Percentiles rank a stretch among this genome's conserved stretches.
phyloP scores from a whole-genome alignment of 148 eudicot genomes.

The Selenicereus undatus region DNA sequence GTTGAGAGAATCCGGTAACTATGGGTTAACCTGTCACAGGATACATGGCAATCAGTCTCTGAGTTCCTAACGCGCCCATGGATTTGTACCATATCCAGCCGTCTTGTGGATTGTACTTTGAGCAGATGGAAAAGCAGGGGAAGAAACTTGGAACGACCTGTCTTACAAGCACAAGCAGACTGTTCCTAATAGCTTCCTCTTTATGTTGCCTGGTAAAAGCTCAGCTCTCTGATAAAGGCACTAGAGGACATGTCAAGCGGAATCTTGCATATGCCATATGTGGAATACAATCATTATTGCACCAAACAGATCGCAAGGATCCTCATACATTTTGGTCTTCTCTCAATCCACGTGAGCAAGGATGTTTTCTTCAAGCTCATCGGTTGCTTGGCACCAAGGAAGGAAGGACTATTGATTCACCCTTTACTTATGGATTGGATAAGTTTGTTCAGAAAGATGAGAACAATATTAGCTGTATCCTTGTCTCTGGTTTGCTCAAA shows the following conservation, averaged over 20 bases:
- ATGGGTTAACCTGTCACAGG: conserved; percentile 37
- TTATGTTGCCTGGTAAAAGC: conserved; percentile 68
- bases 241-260: conserved; percentile 36
- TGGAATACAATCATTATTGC: conserved; percentile 46
- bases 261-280: conserved; percentile 59
- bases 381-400: conserved; percentile 62
- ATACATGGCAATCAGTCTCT: conserved; percentile 64
- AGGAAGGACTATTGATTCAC: conserved; percentile 48
- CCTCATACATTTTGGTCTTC: conserved; percentile 45
- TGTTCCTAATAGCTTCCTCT: conserved; percentile 58
- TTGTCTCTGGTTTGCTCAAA: too few species aligned
- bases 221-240: conserved; percentile 41
- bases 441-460: conserved; percentile 27
- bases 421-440: conserved; percentile 39
- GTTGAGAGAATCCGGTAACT: too few species aligned
- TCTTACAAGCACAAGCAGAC: conserved; percentile 59
- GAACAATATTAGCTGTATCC: conserved; percentile 22
- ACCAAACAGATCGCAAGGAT: conserved; percentile 29
- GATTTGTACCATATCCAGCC: conserved; percentile 72
- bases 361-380: conserved; percentile 60
- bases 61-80: conserved; percentile 69
- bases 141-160: conserved; percentile 33
- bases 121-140: conserved; percentile 33
- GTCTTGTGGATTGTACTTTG: conserved; percentile 62
- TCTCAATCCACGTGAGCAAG: conserved; percentile 51